Percentiles rank a stretch among this genome's conserved stretches.
Evolutionary conservation across 305 asterid species (phyloP).

Genomic region (Striga hermonthica): DNA sequence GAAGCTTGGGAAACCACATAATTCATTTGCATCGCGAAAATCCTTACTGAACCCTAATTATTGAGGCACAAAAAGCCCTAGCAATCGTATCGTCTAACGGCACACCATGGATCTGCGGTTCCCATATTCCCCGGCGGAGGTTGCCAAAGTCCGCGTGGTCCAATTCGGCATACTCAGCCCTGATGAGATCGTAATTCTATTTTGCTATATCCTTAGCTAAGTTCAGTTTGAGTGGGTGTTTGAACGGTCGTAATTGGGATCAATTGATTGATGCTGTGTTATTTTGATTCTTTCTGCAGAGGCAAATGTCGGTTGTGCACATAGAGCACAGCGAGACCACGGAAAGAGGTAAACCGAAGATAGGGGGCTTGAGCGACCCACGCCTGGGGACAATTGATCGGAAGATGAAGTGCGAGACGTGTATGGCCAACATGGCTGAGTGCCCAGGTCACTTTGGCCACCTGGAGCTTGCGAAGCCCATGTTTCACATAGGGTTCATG

Average conservation of each 20-base stretch:
- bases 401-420: slow-evolving; percentile 93
- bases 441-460: slow-evolving; percentile 99
- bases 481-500: slow-evolving; percentile 93
- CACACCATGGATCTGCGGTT: slow-evolving; percentile 72
- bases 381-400: slow-evolving; percentile 89
- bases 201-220: slow-evolving; percentile 8
- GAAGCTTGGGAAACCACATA: background rate
- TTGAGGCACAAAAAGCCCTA: slow-evolving; percentile 27
- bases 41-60: slow-evolving; percentile 5
- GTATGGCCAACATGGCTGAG: slow-evolving; percentile 98
- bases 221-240: slow-evolving; percentile 15
- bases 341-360: slow-evolving; percentile 92
- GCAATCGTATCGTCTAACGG: background rate
- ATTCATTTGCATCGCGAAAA: background rate
- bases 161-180: slow-evolving; percentile 95
- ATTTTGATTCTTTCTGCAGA: slow-evolving; percentile 43
- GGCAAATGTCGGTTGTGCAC: slow-evolving; percentile 98
- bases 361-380: slow-evolving; percentile 85
- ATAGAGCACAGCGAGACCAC: slow-evolving; percentile 96
- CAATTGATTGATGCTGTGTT: slow-evolving; percentile 12
- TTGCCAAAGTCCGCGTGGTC: slow-evolving; percentile 72
- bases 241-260: slow-evolving; percentile 17
- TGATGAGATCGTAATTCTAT: slow-evolving; percentile 73
- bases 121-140: slow-evolving; percentile 94
- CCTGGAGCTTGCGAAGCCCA: slow-evolving; percentile 98